A percentile compares a stretch with the other conserved stretches of the same genome.
Conservation (phyloP, 1,139 yeast species). For the Yamadazyma dendronema region DNA sequence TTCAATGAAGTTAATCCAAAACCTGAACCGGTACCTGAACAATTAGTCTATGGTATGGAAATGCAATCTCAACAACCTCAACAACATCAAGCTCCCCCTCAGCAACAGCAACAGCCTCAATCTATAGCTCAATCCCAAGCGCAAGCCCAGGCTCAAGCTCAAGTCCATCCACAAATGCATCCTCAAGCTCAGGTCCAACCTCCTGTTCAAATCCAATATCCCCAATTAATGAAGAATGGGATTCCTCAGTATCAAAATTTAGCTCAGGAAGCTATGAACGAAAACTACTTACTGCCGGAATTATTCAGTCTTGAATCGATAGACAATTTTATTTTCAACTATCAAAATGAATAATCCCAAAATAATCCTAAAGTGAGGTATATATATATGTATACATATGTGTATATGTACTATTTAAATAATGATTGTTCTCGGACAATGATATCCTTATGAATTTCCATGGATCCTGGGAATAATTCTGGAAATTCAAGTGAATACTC, state of each 20-base stretch:
- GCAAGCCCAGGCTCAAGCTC: neutral
- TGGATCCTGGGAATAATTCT: conserved; percentile 38
- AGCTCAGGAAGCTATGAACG: conserved; percentile 4
- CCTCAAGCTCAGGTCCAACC: neutral
- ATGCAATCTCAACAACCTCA: neutral
- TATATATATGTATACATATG: too few species aligned
- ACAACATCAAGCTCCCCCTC: neutral
- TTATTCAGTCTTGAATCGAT: conserved; percentile 11
- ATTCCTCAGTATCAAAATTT: neutral
- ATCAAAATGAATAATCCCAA: conserved; percentile 7
- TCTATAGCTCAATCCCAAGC: neutral
- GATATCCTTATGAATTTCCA: conserved; percentile 2
- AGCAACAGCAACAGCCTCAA: neutral
- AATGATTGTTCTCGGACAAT: neutral
- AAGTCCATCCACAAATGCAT: neutral
- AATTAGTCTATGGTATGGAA: neutral
- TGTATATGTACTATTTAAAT: neutral
- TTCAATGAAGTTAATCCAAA: conserved; percentile 5
- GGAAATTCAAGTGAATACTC: conserved; percentile 31
- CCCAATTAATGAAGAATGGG: conserved; percentile 2
- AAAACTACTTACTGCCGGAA: conserved; percentile 13
- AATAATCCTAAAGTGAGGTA: too few species aligned
- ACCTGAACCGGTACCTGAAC: neutral
- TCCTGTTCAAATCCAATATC: neutral
- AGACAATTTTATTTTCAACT: conserved; percentile 12